Evolutionary conservation across 495 filamentous ascomycete species (phyloP).

Genomic region (Recurvomyces mirabilis): DNA sequence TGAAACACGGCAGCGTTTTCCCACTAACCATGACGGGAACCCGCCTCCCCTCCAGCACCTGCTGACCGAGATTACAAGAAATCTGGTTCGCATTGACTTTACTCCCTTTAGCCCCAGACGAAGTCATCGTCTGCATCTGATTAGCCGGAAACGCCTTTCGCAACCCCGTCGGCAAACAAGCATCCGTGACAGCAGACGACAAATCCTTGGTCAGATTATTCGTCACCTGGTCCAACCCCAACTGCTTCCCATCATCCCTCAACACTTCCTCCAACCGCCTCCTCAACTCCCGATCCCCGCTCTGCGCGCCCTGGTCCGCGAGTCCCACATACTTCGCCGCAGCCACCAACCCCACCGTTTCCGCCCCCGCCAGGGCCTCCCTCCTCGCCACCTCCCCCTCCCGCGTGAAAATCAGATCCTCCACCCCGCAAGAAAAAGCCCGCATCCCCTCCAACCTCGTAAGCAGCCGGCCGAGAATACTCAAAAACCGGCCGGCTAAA

Average conservation of each 20-base stretch:
- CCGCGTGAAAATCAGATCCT: conserved; percentile 78
- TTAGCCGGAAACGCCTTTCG: conserved; percentile 90
- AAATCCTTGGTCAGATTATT: conserved; percentile 59
- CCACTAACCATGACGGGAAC: conserved; percentile 98
- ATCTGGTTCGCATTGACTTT: conserved; percentile 93
- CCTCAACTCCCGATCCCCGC: conserved; percentile 57
- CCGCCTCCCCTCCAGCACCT: conserved; percentile 86
- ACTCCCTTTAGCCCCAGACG: conserved; percentile 88
- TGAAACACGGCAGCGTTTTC: conserved; percentile 91
- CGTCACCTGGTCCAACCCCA: conserved; percentile 72
- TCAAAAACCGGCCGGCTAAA: conserved; percentile 71
- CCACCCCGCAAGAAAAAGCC: conserved; percentile 93
- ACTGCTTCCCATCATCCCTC: conserved; percentile 81
- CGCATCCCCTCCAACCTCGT: conserved; percentile 86
- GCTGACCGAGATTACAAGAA: conserved; percentile 94
- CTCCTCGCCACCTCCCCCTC: conserved; percentile 64
- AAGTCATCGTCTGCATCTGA: conserved; percentile 98
- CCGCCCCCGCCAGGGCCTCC: conserved; percentile 56
- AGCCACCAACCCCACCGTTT: conserved; percentile 67
- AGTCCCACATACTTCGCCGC: conserved; percentile 89
- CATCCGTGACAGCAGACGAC: conserved; percentile 65
- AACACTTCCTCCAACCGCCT: conserved; percentile 78
- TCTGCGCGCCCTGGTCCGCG: conserved; percentile 44
- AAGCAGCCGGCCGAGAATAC: conserved; percentile 76
- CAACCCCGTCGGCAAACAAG: conserved; percentile 70